Evolutionary conservation across 441 rosid species (phyloP).

Genomic region (Pelargonium citronellum): DNA sequence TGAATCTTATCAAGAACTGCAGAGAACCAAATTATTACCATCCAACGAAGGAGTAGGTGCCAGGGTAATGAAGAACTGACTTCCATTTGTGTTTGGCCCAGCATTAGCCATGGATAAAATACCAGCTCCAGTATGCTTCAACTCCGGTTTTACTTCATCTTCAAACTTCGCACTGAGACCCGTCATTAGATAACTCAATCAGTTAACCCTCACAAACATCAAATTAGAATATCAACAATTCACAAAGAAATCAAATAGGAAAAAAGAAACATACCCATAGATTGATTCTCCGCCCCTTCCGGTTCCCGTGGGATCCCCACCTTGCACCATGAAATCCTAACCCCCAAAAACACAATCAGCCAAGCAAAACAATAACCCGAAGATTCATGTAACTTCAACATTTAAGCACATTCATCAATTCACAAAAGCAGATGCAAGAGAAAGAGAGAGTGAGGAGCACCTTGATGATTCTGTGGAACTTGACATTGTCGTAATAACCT

Average conservation of each 20-base stretch:
- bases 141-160: constrained; percentile 74
- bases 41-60: constrained; percentile 79
- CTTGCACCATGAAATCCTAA: constrained; percentile 94
- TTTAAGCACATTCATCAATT: background rate
- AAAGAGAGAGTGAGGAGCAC: constrained; percentile 24
- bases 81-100: constrained; percentile 89
- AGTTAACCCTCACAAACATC: background rate
- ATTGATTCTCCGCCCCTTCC: constrained; percentile 95
- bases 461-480: constrained; percentile 90
- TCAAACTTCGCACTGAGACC: constrained; percentile 59
- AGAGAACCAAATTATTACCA: constrained; percentile 38
- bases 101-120: constrained; percentile 96
- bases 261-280: constrained; percentile 53
- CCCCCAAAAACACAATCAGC: constrained; percentile 19
- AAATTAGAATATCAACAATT: background rate
- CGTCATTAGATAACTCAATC: background rate
- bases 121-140: constrained; percentile 96
- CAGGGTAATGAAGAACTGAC: constrained; percentile 88
- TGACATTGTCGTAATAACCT: constrained; percentile 76
- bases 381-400: background rate
- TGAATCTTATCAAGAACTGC: background rate
- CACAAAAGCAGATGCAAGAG: background rate
- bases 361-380: background rate
- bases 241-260: background rate
- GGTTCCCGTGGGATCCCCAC: constrained; percentile 98